Evolutionary conservation across 2,329 filamentous ascomycete species (phyloP).

Genomic region (Colletotrichum viniferum): DNA sequence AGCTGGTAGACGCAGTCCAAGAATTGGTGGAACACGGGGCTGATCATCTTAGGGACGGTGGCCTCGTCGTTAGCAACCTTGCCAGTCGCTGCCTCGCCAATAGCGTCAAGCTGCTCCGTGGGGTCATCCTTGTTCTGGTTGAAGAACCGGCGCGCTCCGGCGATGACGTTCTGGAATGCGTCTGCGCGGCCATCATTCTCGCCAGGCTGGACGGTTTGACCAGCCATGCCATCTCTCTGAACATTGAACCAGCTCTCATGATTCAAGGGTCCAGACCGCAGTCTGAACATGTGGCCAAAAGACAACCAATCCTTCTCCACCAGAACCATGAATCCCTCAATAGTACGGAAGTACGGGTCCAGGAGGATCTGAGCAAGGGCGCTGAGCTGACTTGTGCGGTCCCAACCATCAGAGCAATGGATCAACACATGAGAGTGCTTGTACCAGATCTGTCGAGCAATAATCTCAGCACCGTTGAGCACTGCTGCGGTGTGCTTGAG

Average conservation of each 20-base stretch:
- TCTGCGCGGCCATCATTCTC: constrained; percentile 68
- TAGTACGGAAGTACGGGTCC: constrained; percentile 92
- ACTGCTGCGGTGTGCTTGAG: constrained; percentile 86
- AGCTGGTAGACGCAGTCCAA: constrained; percentile 93
- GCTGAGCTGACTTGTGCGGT: constrained; percentile 93
- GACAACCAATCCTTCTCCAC: constrained; percentile 98
- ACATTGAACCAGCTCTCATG: constrained; percentile 94
- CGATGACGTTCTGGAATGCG: constrained; percentile 82
- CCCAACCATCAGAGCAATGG: constrained; percentile 98
- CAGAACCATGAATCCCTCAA: constrained; percentile 92
- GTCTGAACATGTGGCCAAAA: constrained; percentile 96
- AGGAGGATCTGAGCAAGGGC: constrained; percentile 91
- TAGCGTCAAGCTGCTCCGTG: constrained; percentile 60
- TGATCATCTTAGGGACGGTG: constrained; percentile 88
- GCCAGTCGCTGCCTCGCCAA: constrained; percentile 42
- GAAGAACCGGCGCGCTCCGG: constrained; percentile 89
- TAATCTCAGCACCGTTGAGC: constrained; percentile 82
- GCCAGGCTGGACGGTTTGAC: constrained; percentile 64
- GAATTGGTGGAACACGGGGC: constrained; percentile 97
- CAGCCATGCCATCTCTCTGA: constrained; percentile 79
- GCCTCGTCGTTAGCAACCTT: constrained; percentile 61
- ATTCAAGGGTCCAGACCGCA: constrained; percentile 85
- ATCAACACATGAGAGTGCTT: constrained; percentile 95
- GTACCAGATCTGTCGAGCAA: constrained; percentile 86
- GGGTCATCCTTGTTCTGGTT: constrained; percentile 71